These are phyloP conservation scores for Aechmea fasciata DNA, from an alignment of 176 grass and related monocot genomes.

Conservation along the genomic window DNA sequence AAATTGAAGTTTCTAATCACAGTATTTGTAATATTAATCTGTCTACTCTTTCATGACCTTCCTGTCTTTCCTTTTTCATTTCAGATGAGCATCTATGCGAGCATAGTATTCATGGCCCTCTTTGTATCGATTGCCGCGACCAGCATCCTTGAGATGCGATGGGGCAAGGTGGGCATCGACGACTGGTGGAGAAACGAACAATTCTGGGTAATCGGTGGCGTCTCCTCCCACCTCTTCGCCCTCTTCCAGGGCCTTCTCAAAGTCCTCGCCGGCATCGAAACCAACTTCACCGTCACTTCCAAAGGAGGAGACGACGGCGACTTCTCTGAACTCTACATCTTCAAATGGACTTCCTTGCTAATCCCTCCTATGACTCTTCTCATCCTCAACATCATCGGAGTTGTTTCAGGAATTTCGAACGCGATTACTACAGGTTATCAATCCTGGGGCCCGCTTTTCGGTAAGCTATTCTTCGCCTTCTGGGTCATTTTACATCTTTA, in stretches of 20 bases:
- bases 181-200: constrained; percentile 51
- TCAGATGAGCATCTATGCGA: constrained; percentile 38
- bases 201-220: constrained; percentile 45
- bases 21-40: too few relatives aligned
- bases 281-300: constrained; percentile 45
- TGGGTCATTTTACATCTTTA: constrained; percentile 49
- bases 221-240: constrained; percentile 36
- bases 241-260: constrained; percentile 42
- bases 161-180: constrained; percentile 34
- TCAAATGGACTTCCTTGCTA: constrained; percentile 41
- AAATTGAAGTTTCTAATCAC: too few relatives aligned
- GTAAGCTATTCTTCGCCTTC: constrained; percentile 34
- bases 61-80: not conserved
- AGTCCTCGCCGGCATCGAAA: constrained; percentile 32
- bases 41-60: too few relatives aligned
- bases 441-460: constrained; percentile 38
- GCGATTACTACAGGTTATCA: constrained; percentile 33
- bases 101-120: constrained; percentile 37
- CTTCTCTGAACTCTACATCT: constrained; percentile 39
- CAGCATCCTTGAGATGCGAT: constrained; percentile 39
- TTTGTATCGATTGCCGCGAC: constrained; percentile 38
- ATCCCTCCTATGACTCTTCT: constrained; percentile 41
- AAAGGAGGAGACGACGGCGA: constrained; percentile 39
- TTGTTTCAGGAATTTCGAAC: constrained; percentile 31
- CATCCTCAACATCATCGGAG: constrained; percentile 33